Evolutionary conservation across 495 filamentous ascomycete species (phyloP).

Genomic region (Trichodelitschia bisporula): DNA sequence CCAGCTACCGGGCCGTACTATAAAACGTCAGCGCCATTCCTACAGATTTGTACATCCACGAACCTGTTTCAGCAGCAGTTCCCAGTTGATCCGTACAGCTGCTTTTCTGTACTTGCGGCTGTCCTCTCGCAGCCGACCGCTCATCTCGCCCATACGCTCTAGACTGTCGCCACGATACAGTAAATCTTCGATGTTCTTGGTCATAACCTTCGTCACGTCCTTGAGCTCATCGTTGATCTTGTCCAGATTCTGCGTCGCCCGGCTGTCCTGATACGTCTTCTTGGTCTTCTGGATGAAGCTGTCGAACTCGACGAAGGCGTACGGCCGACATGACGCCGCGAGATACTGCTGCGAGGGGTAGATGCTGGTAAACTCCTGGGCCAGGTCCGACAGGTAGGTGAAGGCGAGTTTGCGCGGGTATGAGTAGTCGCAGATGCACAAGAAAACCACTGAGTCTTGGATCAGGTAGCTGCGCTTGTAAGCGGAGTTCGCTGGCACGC

Average conservation of each 20-base stretch:
- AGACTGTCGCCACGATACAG: constrained; percentile 85
- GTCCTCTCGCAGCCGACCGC: constrained; percentile 63
- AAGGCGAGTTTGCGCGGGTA: constrained; percentile 98
- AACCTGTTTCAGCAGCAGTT: constrained; percentile 77
- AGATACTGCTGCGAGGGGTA: constrained; percentile 51
- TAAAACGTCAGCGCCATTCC: constrained; percentile 4
- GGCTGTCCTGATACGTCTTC: constrained; percentile 79
- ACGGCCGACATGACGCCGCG: constrained; percentile 54
- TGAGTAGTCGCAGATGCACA: constrained; percentile 75
- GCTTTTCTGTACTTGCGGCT: constrained; percentile 81
- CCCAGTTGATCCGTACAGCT: constrained; percentile 95
- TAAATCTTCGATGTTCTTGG: constrained; percentile 98
- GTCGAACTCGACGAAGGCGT: constrained; percentile 94
- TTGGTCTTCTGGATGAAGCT: constrained; percentile 88
- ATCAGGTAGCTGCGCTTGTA: constrained; percentile 48
- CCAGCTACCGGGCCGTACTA: constrained; percentile 73
- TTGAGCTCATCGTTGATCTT: constrained; percentile 85
- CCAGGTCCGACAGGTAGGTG: constrained; percentile 87
- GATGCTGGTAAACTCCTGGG: constrained; percentile 66
- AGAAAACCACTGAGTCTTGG: constrained; percentile 56
- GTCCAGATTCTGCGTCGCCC: constrained; percentile 67
- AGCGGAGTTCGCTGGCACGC: too few species aligned
- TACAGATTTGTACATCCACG: constrained; percentile 6
- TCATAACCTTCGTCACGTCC: constrained; percentile 98
- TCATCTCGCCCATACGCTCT: constrained; percentile 95